Base-by-base conservation (phyloP, 2,329 filamentous ascomycete genomes). In the Nigrograna mackinnonii region DNA sequence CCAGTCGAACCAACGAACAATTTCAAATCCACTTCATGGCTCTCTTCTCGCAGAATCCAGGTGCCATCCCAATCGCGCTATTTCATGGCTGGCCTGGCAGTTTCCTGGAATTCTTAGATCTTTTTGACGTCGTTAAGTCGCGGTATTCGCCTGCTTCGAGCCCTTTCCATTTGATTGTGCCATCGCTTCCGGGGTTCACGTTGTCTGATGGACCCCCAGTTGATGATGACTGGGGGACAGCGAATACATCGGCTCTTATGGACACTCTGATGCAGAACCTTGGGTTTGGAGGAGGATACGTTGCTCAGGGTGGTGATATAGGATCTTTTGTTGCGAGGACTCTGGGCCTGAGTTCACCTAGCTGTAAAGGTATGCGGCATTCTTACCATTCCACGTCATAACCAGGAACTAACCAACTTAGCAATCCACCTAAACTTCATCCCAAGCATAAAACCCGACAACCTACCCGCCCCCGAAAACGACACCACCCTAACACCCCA, bases 21-120 rank as follows among this genome's bases (percentile, higher is more conserved):
- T 17, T 34, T 16, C 7, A 9, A 5, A 65, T 81, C 22, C 77
- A 80, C 50, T 80, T 81, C 50, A 54, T 72, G 2, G 78, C 69
- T 0, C 60, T 82, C 1, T 81, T 80, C 42, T 80, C 78, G 1
- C 50, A 70, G 39, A 73, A 71, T 18, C 32, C 55, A 1, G 69
- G 75, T 43, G 79, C 78, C 0, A 62, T 74, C 3, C 78, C 79
- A 0, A 43, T 80, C 12, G 43, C 73, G 6, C 64, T 78, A 21
- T 48, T 77, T 20, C 78, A 82, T 49, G 79, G 78, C 22, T 81
- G 77, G 76, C 78, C 78, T 2, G 24, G 31, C 17, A 16, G 7
- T 3, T 76, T 80, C 41, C 52, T 77, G 1, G 80, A 82, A 47
- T 82, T 82, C 53, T 55, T 82, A 5, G 69, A 69, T 3, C 65